phyloP scores from a whole-genome alignment of 768 basidiomycete genomes.

The Boletus insuetus region DNA sequence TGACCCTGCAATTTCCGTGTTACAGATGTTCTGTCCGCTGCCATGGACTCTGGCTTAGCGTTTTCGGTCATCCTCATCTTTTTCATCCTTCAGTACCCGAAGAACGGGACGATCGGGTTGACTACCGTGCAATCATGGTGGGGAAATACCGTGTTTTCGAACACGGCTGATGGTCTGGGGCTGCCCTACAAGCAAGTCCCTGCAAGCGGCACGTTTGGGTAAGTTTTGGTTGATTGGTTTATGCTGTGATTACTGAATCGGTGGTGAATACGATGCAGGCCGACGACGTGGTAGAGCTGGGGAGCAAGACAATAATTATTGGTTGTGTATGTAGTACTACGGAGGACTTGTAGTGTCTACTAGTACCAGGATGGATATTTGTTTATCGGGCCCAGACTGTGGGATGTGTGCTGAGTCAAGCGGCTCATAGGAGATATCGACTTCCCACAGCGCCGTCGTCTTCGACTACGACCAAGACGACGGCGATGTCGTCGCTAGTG shows the following conservation, averaged over 20 bases:
- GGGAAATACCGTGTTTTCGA: conserved; percentile 52
- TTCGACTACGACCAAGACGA: background rate
- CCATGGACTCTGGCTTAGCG: conserved; percentile 68
- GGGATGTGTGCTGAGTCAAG: background rate
- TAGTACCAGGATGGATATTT: too few relatives aligned
- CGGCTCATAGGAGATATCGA: background rate
- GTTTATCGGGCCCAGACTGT: background rate
- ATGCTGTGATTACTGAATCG: background rate
- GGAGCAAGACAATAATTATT: too few relatives aligned
- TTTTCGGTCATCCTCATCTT: conserved; percentile 54
- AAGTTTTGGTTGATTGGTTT: background rate
- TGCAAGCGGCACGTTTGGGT: conserved; percentile 28
- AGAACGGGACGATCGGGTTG: conserved; percentile 55
- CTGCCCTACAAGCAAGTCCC: conserved; percentile 12
- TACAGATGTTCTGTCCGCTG: conserved; percentile 64
- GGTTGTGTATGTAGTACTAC: too few relatives aligned
- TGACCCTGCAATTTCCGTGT: conserved; percentile 13
- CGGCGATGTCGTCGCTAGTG: background rate
- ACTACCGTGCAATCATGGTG: conserved; percentile 61
- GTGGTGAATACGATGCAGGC: background rate
- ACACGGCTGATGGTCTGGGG: conserved; percentile 20
- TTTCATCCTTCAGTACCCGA: conserved; percentile 64
- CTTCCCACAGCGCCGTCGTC: conserved; percentile 1
- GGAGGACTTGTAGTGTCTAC: too few relatives aligned
- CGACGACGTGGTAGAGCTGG: conserved; percentile 5